Evolutionary conservation across 2,329 filamentous ascomycete genomes (phyloP).

Genomic region (Alternaria novae-zelandiae): DNA sequence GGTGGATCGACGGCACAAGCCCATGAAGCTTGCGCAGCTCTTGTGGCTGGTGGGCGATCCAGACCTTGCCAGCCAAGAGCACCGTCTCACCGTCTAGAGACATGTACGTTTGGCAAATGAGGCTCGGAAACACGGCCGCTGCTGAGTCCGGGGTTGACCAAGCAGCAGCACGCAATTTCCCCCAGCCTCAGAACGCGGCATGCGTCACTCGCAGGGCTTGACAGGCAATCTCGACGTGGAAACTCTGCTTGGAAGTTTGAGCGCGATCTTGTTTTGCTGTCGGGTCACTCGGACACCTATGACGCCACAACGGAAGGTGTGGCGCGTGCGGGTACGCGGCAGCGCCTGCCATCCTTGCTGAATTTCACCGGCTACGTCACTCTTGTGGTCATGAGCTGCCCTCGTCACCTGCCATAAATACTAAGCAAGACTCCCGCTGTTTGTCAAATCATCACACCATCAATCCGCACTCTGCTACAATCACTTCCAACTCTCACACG

Average conservation of each 20-base stretch:
- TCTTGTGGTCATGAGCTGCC: slow-evolving; percentile 24
- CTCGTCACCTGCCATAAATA: slow-evolving; percentile 36
- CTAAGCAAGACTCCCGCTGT: slow-evolving; percentile 15
- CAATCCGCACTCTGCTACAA: slow-evolving; percentile 4
- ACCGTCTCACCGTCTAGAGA: neutral
- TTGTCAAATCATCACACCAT: slow-evolving; percentile 6
- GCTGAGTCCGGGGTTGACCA: neutral
- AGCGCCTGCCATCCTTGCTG: slow-evolving; percentile 6
- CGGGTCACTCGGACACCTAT: slow-evolving; percentile 6
- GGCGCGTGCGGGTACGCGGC: slow-evolving; percentile 23
- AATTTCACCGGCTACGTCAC: slow-evolving; percentile 20
- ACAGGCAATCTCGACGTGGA: neutral
- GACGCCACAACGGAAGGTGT: slow-evolving; percentile 15
- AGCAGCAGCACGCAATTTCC: neutral
- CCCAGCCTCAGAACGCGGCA: neutral
- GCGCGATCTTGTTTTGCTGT: slow-evolving; percentile 3
- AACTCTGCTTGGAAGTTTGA: slow-evolving; percentile 1
- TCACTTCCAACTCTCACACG: neutral
- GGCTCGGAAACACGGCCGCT: neutral
- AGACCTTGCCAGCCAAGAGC: slow-evolving; percentile 1
- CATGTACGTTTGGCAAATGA: neutral
- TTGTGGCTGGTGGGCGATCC: slow-evolving; percentile 10
- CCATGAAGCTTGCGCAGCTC: slow-evolving; percentile 14
- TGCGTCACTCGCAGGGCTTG: slow-evolving; percentile 5
- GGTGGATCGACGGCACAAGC: neutral